Base-by-base conservation (phyloP, 1,284 basidiomycete species). In the Gomphus bonarii region DNA sequence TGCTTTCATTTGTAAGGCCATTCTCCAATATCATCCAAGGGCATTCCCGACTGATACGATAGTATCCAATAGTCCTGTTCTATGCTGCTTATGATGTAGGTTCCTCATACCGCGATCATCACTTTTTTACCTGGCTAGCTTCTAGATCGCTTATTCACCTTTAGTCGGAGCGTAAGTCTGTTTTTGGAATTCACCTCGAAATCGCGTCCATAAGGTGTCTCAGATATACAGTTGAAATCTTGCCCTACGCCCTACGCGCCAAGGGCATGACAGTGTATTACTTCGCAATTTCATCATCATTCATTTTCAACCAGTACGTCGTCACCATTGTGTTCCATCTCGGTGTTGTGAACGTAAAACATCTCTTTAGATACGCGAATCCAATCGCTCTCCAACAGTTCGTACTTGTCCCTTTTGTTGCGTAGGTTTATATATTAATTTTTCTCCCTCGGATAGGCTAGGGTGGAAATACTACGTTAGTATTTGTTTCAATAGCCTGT, bases 1-100 rank as follows among this genome's bases (percentile, higher is more conserved):
- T 57, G 77, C 75, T 3, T 75, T 80, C 65, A 74, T 81, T 42
- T 79, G 66, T 72, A 53, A 12, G 50, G 14, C 31, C 12, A 8
- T 16, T 28, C 6, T 22, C n/a, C 18, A 30, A 18, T 25, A 36
- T 51, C 18, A 28, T n/a, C 5, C 1, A 9, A 14, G 10, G 28
- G 7, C 12, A 48, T 48, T 40, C 7, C 30, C 30, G 7, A 44
- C 51, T 54, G 52, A 43, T 31, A 30, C 10, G 6, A 31, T 16
- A n/a, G 7, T 14, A 14, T 36, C 33, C 9, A 7, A 14, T 50
- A 58, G 57, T 58, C 50, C 12, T 58, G 14, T 58, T 58, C 42
- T 58, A 53, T 18, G 57, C 57, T 9, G 25, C 50, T 16, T 58
- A 58, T 30, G 50, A 53, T 38, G 57, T 53, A 33, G 0, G 50